Conservation (phyloP, 768 basidiomycete genomes). For the Phaeolepiota aurea region DNA sequence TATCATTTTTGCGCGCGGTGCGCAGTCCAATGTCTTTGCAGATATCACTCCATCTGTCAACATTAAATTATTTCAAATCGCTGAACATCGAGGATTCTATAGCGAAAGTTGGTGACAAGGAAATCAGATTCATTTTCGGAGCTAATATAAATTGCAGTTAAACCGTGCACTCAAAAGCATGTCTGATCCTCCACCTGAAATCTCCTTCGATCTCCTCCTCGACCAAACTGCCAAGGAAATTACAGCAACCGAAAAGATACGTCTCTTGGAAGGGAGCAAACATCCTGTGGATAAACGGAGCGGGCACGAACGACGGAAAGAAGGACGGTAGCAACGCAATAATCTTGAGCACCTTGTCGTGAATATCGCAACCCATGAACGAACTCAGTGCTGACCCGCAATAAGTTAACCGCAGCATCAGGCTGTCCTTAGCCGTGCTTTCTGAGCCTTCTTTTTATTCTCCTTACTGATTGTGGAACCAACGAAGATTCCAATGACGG, state of each 20-base stretch:
- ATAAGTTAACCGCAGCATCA: too few relatives aligned
- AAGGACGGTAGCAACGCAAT: too few relatives aligned
- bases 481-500: conserved; percentile 77
- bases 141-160: too few relatives aligned
- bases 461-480: conserved; percentile 70
- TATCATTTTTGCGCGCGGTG: conserved; percentile 52
- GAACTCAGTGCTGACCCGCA: too few relatives aligned
- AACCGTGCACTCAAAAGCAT: too few relatives aligned
- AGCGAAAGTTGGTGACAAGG: too few relatives aligned
- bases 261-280: conserved; percentile 34
- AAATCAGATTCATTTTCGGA: too few relatives aligned
- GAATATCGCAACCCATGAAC: too few relatives aligned
- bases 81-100: too few relatives aligned
- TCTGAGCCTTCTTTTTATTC: conserved; percentile 58
- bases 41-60: conserved; percentile 37
- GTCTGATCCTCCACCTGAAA: conserved; percentile 37
- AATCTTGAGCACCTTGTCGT: too few relatives aligned
- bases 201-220: conserved; percentile 35
- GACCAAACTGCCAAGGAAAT: conserved; percentile 57
- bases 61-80: conserved; percentile 42
- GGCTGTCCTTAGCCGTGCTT: conserved; percentile 49
- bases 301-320: not conserved
- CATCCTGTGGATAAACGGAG: conserved; percentile 2
- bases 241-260: conserved; percentile 62
- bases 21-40: conserved; percentile 48